A percentile compares a stretch with the other conserved stretches of the same genome.
These are phyloP conservation scores for Laguncularia racemosa DNA, from an alignment of 345 rosid genomes.

Conservation along the genomic window DNA sequence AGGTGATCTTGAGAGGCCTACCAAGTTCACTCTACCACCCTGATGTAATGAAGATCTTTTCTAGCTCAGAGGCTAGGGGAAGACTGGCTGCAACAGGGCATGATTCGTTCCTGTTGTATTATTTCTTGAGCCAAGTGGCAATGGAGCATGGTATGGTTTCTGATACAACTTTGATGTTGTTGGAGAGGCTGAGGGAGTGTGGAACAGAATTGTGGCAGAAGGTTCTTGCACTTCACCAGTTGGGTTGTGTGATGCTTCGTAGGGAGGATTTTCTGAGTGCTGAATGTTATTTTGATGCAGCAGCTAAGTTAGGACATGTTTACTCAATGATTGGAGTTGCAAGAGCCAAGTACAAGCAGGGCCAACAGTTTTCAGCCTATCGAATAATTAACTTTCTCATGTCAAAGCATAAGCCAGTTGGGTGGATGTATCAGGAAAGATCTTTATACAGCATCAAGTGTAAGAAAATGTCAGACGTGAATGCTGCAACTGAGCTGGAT, in stretches of 20 bases:
- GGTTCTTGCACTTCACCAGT: slow-evolving; percentile 68
- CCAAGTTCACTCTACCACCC: slow-evolving; percentile 45
- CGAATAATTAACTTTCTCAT: slow-evolving; percentile 58
- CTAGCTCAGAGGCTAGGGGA: slow-evolving; percentile 51
- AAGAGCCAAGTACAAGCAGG: slow-evolving; percentile 70
- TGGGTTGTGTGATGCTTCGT: slow-evolving; percentile 66
- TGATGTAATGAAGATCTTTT: slow-evolving; percentile 49
- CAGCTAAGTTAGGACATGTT: slow-evolving; percentile 65
- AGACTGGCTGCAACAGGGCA: slow-evolving; percentile 48
- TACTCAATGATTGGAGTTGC: slow-evolving; percentile 83
- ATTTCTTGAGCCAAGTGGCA: slow-evolving; percentile 75
- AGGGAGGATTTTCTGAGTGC: slow-evolving; percentile 58
- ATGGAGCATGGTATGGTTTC: slow-evolving; percentile 53
- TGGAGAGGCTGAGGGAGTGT: slow-evolving; percentile 61
- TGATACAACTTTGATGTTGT: slow-evolving; percentile 35
- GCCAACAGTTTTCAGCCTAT: slow-evolving; percentile 58
- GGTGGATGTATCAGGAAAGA: slow-evolving; percentile 98
- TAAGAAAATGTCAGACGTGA: slow-evolving; percentile 56
- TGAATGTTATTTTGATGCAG: slow-evolving; percentile 52
- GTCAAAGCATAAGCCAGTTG: slow-evolving; percentile 48
- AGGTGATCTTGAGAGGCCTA: slow-evolving; percentile 65
- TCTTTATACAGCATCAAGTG: slow-evolving; percentile 53
- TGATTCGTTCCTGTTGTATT: slow-evolving; percentile 69
- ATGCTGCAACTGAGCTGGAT: slow-evolving; percentile 71
- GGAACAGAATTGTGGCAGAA: slow-evolving; percentile 65